Base-by-base conservation (phyloP, 352 stramenopile genomes). In the Pythium chondricola region DNA sequence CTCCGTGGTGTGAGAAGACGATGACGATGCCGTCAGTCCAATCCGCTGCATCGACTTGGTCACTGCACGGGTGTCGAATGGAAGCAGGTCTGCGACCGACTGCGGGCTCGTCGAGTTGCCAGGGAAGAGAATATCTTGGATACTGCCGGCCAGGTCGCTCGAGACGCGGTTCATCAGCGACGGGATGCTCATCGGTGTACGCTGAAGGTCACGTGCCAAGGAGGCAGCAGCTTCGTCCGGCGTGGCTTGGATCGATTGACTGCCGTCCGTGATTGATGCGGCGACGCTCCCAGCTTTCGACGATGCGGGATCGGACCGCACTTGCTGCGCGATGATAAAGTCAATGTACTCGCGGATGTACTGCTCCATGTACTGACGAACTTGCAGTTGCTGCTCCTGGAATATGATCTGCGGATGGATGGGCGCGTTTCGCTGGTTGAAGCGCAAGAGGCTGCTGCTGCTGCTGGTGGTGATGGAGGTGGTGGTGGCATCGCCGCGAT, bases 51-150 rank as follows among this genome's bases (percentile, higher is more conserved):
- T 20, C 14, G 52, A 55, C 16, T 58, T 57, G 9, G 56, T 52
- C 11, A 56, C 25, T 16, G 13, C 46, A 5, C 56, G 43, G 4
- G 56, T 48, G 6, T 59, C 43, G 1, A 56, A 21, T 11, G 35
- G 35, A 10, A 66, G 37, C 18, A 71, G 43, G 9, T 83, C 68
- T 5, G 69, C 63, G 8, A 92, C 78, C 6, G 71, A 87, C 62
- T 92, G 81, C 17, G 81, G 78, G 40, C 78, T 90, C 25, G 83
- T 81, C 2, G 67, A 68, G 32, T 58, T 74, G 32, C 47, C 67
- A 0, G 61, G 73, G 41, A 89, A 64, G 9, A 89, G 48, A 31
- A 85, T 46, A n/a, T 88, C 69, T 56, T 87, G 71, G 25, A 87
- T 74, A 20, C 65, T 83, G 29, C 69, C 67, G 25, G 64, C 71